These are phyloP conservation scores for Verticillium nonalfalfae DNA, from an alignment of 2,329 filamentous ascomycete species.

Conservation along the genomic window DNA sequence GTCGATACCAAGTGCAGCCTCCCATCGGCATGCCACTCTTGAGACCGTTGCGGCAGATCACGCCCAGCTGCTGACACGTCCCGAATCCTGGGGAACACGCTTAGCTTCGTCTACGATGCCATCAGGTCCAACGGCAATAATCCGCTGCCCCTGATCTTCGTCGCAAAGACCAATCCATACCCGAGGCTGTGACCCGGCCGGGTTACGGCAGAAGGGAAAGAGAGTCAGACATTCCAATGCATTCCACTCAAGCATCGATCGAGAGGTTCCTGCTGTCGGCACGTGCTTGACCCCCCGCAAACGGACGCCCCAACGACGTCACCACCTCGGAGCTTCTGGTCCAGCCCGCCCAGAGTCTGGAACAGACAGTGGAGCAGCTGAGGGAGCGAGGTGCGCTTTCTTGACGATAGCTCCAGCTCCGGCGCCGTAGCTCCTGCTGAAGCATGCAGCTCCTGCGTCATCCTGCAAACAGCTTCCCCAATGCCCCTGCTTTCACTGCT, in stretches of 20 bases:
- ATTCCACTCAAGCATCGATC: not conserved
- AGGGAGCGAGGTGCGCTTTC: not conserved
- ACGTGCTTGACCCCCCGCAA: not conserved
- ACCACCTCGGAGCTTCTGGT: slow-evolving; percentile 6
- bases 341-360: not conserved
- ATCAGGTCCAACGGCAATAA: not conserved
- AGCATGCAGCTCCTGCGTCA: not conserved
- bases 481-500: no score
- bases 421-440: not conserved
- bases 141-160: not conserved
- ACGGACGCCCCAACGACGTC: slow-evolving; percentile 6
- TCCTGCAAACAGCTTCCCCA: slow-evolving; percentile 1
- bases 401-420: not conserved
- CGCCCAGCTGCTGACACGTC: no score
- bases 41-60: no score
- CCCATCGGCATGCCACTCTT: no score
- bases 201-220: not conserved
- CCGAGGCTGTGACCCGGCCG: not conserved
- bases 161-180: not conserved
- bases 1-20: no score
- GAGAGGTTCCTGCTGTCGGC: not conserved
- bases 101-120: not conserved
- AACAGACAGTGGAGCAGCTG: not conserved
- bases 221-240: not conserved
- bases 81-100: not conserved